These are phyloP conservation scores for Fusarium vanettenii DNA, from an alignment of 2,329 filamentous ascomycete species.

Conservation along the genomic window DNA sequence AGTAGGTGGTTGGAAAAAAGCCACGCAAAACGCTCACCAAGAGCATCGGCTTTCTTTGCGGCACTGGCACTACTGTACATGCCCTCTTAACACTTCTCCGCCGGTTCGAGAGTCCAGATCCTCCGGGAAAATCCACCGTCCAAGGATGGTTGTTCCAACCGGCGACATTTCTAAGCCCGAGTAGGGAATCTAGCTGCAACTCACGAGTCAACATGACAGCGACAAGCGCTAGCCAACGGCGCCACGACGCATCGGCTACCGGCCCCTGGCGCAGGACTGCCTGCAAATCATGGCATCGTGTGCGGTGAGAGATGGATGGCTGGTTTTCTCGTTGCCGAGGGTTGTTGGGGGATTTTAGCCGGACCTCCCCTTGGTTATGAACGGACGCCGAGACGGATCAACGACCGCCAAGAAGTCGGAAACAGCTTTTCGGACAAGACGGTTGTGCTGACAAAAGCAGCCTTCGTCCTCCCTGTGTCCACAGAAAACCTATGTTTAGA, in stretches of 20 bases:
- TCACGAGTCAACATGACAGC: conserved; percentile 13
- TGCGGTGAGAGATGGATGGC: conserved; percentile 15
- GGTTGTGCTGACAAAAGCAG: conserved; percentile 16
- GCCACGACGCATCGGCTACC: conserved; percentile 31
- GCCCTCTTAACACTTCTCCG: conserved; percentile 11
- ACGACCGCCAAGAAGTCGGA: conserved; percentile 30
- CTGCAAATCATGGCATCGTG: not conserved
- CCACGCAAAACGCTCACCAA: conserved; percentile 15
- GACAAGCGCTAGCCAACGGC: conserved; percentile 22
- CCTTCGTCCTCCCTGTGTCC: not conserved
- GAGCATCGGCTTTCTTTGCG: conserved; percentile 5
- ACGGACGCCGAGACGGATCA: conserved; percentile 19
- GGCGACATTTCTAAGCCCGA: conserved; percentile 8
- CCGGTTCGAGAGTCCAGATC: conserved; percentile 17
- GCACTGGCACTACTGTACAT: not conserved
- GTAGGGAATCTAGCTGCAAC: not conserved
- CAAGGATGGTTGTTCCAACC: not conserved
- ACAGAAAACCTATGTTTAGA: not conserved
- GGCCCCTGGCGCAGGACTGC: conserved; percentile 10
- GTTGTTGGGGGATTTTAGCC: conserved; percentile 26
- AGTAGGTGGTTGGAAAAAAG: conserved; percentile 1
- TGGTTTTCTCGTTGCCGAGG: conserved; percentile 1
- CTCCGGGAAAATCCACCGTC: conserved; percentile 2
- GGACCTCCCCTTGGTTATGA: not conserved
- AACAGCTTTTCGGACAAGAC: conserved; percentile 2